Percentiles rank a stretch among this genome's conserved stretches.
These are phyloP conservation scores for Chaetomium globosum DNA, from an alignment of 2,329 filamentous ascomycete genomes.

Conservation along the genomic window DNA sequence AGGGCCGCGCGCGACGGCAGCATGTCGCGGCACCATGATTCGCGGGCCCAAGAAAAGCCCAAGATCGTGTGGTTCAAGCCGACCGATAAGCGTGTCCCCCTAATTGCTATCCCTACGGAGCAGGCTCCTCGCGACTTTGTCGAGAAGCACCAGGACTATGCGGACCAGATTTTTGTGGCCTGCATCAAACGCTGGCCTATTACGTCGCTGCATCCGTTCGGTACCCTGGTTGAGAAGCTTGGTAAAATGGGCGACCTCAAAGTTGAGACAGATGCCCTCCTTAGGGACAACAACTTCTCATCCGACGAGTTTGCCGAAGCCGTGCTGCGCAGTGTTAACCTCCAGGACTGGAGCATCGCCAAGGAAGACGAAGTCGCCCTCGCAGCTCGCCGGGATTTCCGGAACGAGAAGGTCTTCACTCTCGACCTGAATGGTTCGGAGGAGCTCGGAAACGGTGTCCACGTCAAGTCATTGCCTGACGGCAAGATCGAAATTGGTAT, in stretches of 20 bases:
- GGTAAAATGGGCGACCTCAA: constrained; percentile 96
- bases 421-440: constrained; percentile 86
- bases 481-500: constrained; percentile 92
- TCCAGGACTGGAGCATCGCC: constrained; percentile 85
- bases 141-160: constrained; percentile 96
- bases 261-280: constrained; percentile 94
- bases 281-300: constrained; percentile 98
- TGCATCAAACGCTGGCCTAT: constrained; percentile 99
- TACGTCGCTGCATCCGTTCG: constrained; percentile 97
- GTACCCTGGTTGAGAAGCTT: constrained; percentile 94
- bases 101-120: constrained; percentile 97
- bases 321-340: constrained; percentile 87
- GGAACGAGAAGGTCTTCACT: constrained; percentile 84
- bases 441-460: constrained; percentile 89
- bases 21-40: constrained; percentile 70
- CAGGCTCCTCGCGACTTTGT: constrained; percentile 97
- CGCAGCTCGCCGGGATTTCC: constrained; percentile 82
- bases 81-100: constrained; percentile 95
- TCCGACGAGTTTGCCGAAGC: constrained; percentile 98
- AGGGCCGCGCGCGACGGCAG: constrained; percentile 84
- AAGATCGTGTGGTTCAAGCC: constrained; percentile 99
- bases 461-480: constrained; percentile 81
- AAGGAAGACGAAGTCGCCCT: constrained; percentile 79
- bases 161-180: constrained; percentile 96
- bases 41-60: constrained; percentile 89